These are phyloP conservation scores for Aspergillus uvarum DNA, from an alignment of 2,329 filamentous ascomycete species.

Conservation along the genomic window DNA sequence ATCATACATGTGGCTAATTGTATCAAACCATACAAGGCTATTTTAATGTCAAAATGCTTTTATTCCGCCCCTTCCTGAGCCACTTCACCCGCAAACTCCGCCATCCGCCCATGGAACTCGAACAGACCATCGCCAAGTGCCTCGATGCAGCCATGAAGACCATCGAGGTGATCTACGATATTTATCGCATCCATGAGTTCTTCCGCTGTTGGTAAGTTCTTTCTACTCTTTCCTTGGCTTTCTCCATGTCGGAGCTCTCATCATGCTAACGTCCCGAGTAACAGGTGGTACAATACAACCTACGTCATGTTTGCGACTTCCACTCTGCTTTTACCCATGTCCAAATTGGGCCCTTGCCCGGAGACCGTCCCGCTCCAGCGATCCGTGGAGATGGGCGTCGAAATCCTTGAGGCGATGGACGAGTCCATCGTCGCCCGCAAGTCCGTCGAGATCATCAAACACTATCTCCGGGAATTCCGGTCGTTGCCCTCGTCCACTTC, in stretches of 20 bases:
- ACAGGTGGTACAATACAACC: slow-evolving; percentile 46
- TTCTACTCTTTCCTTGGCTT: not conserved
- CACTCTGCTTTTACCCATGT: slow-evolving; percentile 39
- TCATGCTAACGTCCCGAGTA: not conserved
- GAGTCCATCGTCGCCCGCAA: slow-evolving; percentile 43
- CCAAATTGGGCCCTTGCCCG: slow-evolving; percentile 28
- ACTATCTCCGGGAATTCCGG: slow-evolving; percentile 33
- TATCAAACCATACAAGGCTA: slow-evolving; percentile 28
- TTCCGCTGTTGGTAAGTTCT: slow-evolving; percentile 43
- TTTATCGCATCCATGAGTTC: slow-evolving; percentile 40
- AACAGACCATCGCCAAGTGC: slow-evolving; percentile 37
- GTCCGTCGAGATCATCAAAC: slow-evolving; percentile 39
- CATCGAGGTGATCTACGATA: slow-evolving; percentile 43
- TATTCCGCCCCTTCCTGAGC: slow-evolving; percentile 37
- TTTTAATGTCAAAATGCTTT: slow-evolving; percentile 43
- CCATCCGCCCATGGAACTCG: slow-evolving; percentile 28
- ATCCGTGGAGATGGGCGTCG: slow-evolving; percentile 40
- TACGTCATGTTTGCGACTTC: slow-evolving; percentile 44
- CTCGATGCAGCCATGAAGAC: slow-evolving; percentile 41
- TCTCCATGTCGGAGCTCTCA: no score
- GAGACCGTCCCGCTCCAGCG: slow-evolving; percentile 30
- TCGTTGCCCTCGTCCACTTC: slow-evolving; percentile 6
- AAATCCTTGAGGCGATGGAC: slow-evolving; percentile 45
- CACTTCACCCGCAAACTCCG: slow-evolving; percentile 32
- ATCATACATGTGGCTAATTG: not conserved